Base-by-base conservation (phyloP, 2,329 filamentous ascomycete genomes). In the Xylaria sp. region DNA sequence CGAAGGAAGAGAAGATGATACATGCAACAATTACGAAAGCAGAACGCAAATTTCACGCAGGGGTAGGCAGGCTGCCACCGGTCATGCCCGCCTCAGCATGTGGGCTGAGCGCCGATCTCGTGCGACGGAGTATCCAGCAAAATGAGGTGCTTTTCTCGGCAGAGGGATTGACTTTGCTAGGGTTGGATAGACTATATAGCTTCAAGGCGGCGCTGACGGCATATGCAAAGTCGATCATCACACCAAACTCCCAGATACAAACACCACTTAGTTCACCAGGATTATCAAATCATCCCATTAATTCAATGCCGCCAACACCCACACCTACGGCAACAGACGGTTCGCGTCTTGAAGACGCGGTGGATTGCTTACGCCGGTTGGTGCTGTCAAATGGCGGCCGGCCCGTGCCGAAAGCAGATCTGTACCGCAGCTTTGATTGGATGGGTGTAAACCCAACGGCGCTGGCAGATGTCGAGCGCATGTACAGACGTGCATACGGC, bases 121-220 rank as follows among this genome's bases (percentile, higher is more conserved):
- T 90, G 54, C 81, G 82, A 61, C 82, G 84, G 63, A 90, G 87
- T 31, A 79, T 89, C 29, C 73, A 79, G 45, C 89, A 91, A 71
- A 87, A 89, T 73, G 86, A 89, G 65, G 77, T 87, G 27, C 80
- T 91, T 60, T 90, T 89, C 80, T 83, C 84, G 1, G 83, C 86
- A 1, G 84, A 86, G 29, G 87, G 87, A 20, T 81, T 91, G 11
- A 88, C 84, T 0, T 78, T 91, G 7, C 75, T 90, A 15, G 83
- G 87, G 0, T 81, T 90, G 11, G 89, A 91, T 76, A 83, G 87
- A 56, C 77, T 90, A 51, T 91, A 90, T 78, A 88, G 86, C 47
- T 87, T 91, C 79, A 90, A 90, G 75, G 81, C 82, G 53, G 86
- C 87, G 0, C 81, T 91, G 11, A 82, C 85, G 20, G 83, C 83